A percentile compares a stretch with the other conserved stretches of the same genome.
These are phyloP conservation scores for Trametes cinnabarina DNA, from an alignment of 768 basidiomycete species.

Conservation along the genomic window DNA sequence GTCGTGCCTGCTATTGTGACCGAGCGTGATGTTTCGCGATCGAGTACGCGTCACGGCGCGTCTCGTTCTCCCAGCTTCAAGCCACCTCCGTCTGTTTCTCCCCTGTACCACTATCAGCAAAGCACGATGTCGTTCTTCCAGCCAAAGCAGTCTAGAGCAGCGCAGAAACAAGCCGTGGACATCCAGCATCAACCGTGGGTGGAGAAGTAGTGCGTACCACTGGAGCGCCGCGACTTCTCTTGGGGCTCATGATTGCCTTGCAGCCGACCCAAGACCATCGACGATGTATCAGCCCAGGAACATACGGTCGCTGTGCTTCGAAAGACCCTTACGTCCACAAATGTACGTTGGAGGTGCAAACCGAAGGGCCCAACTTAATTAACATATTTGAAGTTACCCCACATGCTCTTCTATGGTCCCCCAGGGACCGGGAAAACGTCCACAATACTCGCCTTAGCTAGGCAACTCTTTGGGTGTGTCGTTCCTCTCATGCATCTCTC, in stretches of 20 bases:
- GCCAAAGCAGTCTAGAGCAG: slow-evolving; percentile 29
- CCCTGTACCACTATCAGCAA: not conserved
- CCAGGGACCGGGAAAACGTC: slow-evolving; percentile 99
- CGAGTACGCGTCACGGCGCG: slow-evolving; percentile 34
- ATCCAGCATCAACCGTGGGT: slow-evolving; percentile 89
- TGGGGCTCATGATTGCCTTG: not conserved
- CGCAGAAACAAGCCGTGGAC: slow-evolving; percentile 40
- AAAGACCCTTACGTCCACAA: slow-evolving; percentile 89
- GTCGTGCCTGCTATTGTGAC: slow-evolving; percentile 31
- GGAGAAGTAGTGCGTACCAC: slow-evolving; percentile 80
- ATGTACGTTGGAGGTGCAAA: slow-evolving; percentile 47
- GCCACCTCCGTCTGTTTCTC: not conserved
- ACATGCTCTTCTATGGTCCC: slow-evolving; percentile 99
- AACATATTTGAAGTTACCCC: slow-evolving; percentile 70
- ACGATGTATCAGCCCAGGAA: slow-evolving; percentile 96
- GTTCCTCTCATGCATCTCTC: not conserved
- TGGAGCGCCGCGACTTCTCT: not conserved
- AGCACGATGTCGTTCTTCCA: slow-evolving; percentile 70
- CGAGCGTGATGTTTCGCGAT: slow-evolving; percentile 24
- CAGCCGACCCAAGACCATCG: slow-evolving; percentile 96
- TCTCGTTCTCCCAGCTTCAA: slow-evolving; percentile 22
- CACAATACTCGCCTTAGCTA: slow-evolving; percentile 89
- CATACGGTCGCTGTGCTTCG: slow-evolving; percentile 90
- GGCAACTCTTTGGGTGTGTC: slow-evolving; percentile 90
- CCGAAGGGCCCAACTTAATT: not conserved